A percentile compares a stretch with the other conserved stretches of the same genome.
These are phyloP conservation scores for Nemania diffusa DNA, from an alignment of 2,329 filamentous ascomycete species.

Conservation along the genomic window DNA sequence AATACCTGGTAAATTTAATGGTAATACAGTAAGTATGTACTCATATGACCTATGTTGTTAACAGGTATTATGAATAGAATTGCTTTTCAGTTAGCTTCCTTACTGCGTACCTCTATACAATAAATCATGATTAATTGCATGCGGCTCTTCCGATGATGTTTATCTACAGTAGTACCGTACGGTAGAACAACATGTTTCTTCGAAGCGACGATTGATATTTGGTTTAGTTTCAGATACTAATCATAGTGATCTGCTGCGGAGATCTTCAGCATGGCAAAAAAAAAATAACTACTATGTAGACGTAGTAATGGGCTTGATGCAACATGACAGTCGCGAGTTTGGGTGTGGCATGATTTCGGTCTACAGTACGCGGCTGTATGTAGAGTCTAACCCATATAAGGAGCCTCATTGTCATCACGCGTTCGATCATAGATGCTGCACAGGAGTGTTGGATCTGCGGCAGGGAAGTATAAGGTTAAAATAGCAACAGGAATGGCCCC, in stretches of 20 bases:
- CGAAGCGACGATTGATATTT: neutral
- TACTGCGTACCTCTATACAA: too few species aligned
- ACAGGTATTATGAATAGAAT: too few species aligned
- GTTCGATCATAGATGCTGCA: constrained; percentile 1
- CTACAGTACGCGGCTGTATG: neutral
- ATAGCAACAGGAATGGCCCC: neutral
- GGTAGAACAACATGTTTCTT: neutral
- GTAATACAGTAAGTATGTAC: too few species aligned
- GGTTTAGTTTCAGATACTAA: neutral
- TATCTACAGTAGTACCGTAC: too few species aligned
- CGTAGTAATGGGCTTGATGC: neutral
- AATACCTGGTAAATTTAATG: too few species aligned
- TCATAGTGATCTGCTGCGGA: too few species aligned
- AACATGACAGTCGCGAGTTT: neutral
- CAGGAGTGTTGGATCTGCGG: constrained; percentile 1
- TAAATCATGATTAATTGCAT: neutral
- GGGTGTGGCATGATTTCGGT: neutral
- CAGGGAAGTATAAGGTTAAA: constrained; percentile 1
- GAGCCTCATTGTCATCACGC: neutral
- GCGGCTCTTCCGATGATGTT: neutral
- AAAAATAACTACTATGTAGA: neutral
- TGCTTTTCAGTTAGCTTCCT: too few species aligned
- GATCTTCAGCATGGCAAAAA: neutral
- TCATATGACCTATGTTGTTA: too few species aligned
- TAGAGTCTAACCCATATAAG: neutral